These are phyloP conservation scores for Talaromyces proteolyticus DNA, from an alignment of 495 filamentous ascomycete species.

Conservation along the genomic window DNA sequence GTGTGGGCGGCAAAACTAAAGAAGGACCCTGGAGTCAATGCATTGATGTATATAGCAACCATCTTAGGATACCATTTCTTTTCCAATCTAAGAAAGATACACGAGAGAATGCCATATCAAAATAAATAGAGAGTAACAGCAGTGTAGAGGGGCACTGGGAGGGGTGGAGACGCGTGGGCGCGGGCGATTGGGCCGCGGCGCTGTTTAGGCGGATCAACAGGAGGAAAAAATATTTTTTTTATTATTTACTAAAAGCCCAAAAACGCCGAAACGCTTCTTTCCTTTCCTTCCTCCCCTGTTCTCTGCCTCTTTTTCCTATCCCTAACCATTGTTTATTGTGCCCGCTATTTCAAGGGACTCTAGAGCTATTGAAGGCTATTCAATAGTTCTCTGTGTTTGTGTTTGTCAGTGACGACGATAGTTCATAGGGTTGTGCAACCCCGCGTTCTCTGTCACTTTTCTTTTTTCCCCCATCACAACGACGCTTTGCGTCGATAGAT, in stretches of 20 bases:
- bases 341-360: background rate
- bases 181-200: background rate
- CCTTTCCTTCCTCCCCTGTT: background rate
- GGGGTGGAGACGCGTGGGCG: conserved; percentile 6
- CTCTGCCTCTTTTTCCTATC: background rate
- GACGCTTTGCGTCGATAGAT: conserved; percentile 5
- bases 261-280: background rate
- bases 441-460: conserved; percentile 1
- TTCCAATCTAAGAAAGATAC: too few species aligned
- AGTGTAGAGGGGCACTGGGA: background rate
- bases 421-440: background rate
- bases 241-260: background rate
- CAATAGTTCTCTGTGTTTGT: background rate
- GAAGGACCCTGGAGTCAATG: background rate
- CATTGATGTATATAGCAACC: background rate
- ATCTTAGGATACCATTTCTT: background rate
- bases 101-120: too few species aligned
- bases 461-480: background rate
- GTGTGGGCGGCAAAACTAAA: too few species aligned
- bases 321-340: background rate
- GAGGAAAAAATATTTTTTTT: background rate
- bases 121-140: too few species aligned
- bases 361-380: background rate
- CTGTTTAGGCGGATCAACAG: background rate
- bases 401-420: background rate